Evolutionary conservation across 805 yeast species (phyloP).

Genomic region (Barnettozyma sucrosica): DNA sequence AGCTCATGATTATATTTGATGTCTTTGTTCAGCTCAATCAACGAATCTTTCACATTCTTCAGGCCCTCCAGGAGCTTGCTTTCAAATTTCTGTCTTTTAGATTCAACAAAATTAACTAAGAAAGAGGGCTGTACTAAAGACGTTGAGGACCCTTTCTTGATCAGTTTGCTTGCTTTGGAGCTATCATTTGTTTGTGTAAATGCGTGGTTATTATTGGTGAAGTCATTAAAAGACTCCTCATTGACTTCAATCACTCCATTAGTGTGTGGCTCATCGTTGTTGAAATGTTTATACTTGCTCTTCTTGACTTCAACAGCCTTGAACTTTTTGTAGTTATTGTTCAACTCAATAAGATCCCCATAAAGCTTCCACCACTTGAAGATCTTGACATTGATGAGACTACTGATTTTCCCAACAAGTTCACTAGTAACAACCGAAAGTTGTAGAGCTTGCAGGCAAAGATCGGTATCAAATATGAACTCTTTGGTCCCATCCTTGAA

Average conservation of each 20-base stretch:
- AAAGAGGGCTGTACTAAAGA: conserved; percentile 24
- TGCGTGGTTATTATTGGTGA: conserved; percentile 18
- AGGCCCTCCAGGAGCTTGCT: conserved; percentile 35
- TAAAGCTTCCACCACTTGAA: conserved; percentile 41
- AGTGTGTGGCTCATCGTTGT: conserved; percentile 3
- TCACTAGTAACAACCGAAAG: conserved; percentile 20
- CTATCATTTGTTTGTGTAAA: conserved; percentile 9
- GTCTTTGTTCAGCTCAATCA: conserved; percentile 39
- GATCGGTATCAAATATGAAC: conserved; percentile 17
- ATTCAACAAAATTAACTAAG: conserved; percentile 40
- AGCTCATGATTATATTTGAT: conserved; percentile 53
- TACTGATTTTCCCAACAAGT: conserved; percentile 28
- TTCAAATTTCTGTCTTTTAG: conserved; percentile 43
- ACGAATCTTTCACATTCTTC: conserved; percentile 35
- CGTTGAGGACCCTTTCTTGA: not conserved
- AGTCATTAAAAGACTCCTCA: conserved; percentile 20
- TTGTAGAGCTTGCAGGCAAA: conserved; percentile 17
- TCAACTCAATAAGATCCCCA: conserved; percentile 34
- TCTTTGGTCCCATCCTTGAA: conserved; percentile 16
- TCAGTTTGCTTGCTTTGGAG: conserved; percentile 9
- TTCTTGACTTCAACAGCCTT: conserved; percentile 17
- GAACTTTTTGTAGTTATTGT: conserved; percentile 29
- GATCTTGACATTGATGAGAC: conserved; percentile 31
- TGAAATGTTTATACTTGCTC: conserved; percentile 7
- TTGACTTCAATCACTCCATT: conserved; percentile 24